Conservation (phyloP, 495 filamentous ascomycete genomes). For the Letharia columbiana region DNA sequence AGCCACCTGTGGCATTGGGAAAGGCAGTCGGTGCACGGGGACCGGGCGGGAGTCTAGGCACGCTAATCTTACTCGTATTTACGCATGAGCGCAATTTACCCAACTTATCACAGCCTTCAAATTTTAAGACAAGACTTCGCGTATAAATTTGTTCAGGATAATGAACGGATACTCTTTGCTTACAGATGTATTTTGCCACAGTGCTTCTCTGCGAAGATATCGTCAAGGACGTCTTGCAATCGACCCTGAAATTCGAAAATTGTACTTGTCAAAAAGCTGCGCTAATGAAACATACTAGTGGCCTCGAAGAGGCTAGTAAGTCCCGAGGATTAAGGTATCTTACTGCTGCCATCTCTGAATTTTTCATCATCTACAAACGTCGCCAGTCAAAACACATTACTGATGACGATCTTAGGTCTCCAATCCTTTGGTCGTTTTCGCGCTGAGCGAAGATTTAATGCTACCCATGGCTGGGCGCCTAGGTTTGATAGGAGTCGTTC, state of each 20-base stretch:
- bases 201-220: too few species aligned
- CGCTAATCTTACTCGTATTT: too few species aligned
- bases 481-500: conserved; percentile 58
- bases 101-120: background rate
- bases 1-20: background rate
- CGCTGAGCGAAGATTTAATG: conserved; percentile 58
- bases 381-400: conserved; percentile 52
- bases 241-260: too few species aligned
- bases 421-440: conserved; percentile 50
- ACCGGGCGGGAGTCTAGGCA: too few species aligned
- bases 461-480: conserved; percentile 73
- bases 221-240: background rate
- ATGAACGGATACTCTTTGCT: too few species aligned
- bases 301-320: background rate
- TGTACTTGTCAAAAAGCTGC: too few species aligned
- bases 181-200: too few species aligned
- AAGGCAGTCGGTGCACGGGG: too few species aligned
- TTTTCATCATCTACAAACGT: conserved; percentile 35
- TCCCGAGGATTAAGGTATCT: background rate
- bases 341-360: background rate
- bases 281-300: too few species aligned
- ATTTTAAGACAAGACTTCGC: background rate
- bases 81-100: too few species aligned
- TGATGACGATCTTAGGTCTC: conserved; percentile 44
- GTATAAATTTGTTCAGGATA: too few species aligned